Conservation (phyloP, 2,329 filamentous ascomycete genomes). For the Colletotrichum musicola region DNA sequence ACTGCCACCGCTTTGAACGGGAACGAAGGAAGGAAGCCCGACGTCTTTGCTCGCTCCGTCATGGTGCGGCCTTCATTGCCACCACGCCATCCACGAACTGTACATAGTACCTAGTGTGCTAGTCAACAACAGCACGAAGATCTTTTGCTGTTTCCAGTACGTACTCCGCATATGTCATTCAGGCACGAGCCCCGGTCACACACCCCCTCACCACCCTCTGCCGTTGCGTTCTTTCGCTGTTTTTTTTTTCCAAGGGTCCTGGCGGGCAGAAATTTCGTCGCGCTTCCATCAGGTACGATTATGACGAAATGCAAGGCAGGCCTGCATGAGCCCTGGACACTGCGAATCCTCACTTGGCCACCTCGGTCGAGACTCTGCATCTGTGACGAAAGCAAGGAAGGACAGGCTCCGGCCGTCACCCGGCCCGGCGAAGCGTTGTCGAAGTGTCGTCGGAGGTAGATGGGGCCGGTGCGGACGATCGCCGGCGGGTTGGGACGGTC, state of each 20-base stretch:
- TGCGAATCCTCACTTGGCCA: not conserved
- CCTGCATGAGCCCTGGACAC: not conserved
- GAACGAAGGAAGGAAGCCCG: not conserved
- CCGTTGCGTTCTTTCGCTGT: not conserved
- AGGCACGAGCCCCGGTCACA: constrained; percentile 7
- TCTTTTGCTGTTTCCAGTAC: constrained; percentile 3
- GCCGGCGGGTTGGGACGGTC: not conserved
- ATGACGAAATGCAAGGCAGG: constrained; percentile 17
- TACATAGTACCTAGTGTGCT: no score
- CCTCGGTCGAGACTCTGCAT: not conserved
- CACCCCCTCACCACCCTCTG: not conserved
- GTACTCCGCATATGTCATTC: not conserved
- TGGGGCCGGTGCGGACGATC: not conserved
- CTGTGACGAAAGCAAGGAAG: not conserved
- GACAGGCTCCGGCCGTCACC: no score
- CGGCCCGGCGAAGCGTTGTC: no score
- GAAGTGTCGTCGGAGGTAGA: not conserved
- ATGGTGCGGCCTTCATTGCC: not conserved
- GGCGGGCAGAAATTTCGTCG: not conserved
- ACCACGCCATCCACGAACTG: not conserved
- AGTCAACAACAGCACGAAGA: not conserved
- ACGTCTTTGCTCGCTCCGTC: not conserved
- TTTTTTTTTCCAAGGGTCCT: constrained; percentile 13
- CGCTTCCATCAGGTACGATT: not conserved
- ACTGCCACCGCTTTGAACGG: not conserved